A percentile compares a stretch with the other conserved stretches of the same genome.
Evolutionary conservation across 352 stramenopile species (phyloP).

Genomic region (Thraustochytrium sp.): DNA sequence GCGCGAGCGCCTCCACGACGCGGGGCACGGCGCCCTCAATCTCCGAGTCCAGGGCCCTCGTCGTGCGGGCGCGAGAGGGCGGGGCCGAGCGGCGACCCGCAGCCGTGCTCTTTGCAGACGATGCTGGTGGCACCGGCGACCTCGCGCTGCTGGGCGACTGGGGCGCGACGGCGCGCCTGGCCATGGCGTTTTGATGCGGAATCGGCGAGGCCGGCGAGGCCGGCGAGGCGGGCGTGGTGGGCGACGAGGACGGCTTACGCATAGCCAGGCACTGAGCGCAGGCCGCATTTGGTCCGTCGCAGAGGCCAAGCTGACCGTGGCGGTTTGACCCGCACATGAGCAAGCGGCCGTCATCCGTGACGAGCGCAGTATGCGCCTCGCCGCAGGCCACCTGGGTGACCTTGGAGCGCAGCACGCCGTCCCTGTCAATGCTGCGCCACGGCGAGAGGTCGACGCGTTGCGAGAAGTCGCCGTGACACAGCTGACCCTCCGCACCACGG

Average conservation of each 20-base stretch:
- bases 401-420: conserved; percentile 33
- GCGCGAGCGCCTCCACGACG: conserved; percentile 9
- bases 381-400: conserved; percentile 28
- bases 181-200: no score
- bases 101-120: no score
- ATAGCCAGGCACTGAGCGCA: neutral
- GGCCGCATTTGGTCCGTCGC: neutral
- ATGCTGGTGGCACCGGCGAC: no score
- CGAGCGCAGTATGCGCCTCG: neutral
- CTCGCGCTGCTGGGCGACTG: no score
- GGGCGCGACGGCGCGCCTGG: no score
- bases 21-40: conserved; percentile 16
- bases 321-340: conserved; percentile 31
- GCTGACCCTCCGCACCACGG: neutral
- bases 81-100: neutral
- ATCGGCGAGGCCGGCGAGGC: no score
- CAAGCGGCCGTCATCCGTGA: conserved; percentile 33
- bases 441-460: neutral
- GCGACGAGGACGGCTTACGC: neutral
- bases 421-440: conserved; percentile 27
- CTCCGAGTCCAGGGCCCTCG: neutral
- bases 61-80: neutral
- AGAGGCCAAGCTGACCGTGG: conserved; percentile 11
- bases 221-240: neutral
- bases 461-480: conserved; percentile 16